Evolutionary conservation across 2,329 filamentous ascomycete species (phyloP).

Genomic region (Arthrobotrys entomopaga): DNA sequence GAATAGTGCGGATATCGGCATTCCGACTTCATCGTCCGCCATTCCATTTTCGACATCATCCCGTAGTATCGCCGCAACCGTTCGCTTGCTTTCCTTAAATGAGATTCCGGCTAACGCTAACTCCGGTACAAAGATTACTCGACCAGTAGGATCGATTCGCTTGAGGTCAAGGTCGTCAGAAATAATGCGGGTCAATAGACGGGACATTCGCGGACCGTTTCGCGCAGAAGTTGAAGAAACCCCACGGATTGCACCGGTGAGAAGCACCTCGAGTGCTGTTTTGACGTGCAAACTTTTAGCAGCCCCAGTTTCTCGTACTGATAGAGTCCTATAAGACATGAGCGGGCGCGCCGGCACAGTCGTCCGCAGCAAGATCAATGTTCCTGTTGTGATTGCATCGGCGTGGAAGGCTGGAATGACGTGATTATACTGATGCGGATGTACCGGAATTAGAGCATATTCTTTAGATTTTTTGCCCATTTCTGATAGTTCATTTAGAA

Average conservation of each 20-base stretch:
- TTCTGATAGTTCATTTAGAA: too few relatives aligned
- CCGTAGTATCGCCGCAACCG: conserved; percentile 28
- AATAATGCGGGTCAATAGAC: too few relatives aligned
- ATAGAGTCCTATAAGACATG: too few relatives aligned
- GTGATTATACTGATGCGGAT: too few relatives aligned
- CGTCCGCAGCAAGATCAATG: too few relatives aligned
- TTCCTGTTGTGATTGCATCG: too few relatives aligned
- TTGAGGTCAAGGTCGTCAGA: too few relatives aligned
- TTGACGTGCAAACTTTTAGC: conserved; percentile 34
- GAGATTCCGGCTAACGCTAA: conserved; percentile 23
- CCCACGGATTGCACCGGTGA: conserved; percentile 35
- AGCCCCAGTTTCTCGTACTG: too few relatives aligned
- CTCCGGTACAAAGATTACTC: conserved; percentile 28
- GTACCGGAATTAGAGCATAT: too few relatives aligned
- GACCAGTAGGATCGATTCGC: conserved; percentile 13
- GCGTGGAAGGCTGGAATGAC: too few relatives aligned
- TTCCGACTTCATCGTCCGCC: conserved; percentile 26
- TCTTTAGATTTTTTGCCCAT: too few relatives aligned
- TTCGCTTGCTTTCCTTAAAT: conserved; percentile 31
- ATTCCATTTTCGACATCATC: conserved; percentile 45
- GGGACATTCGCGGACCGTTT: conserved; percentile 27
- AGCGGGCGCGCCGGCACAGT: too few relatives aligned
- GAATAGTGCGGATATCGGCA: conserved; percentile 27
- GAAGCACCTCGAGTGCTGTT: conserved; percentile 34
- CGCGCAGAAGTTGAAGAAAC: conserved; percentile 32